Conservation (phyloP, 1,284 basidiomycete genomes). For the Cystobasidiaceae sp. region DNA sequence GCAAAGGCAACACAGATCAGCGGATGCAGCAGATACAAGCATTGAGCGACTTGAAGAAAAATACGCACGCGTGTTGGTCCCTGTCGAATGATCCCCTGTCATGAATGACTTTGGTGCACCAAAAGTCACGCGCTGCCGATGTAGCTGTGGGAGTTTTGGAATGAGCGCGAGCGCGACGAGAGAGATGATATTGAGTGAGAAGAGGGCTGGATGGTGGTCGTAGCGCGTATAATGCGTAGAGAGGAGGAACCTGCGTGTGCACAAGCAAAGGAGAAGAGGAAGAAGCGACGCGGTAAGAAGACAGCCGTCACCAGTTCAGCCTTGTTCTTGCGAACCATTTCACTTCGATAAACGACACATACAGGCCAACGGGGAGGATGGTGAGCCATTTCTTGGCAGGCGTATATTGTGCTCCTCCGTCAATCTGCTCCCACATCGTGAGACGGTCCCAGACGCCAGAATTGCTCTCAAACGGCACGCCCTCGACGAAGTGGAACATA, state of each 20-base stretch:
- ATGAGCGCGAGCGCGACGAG: slow-evolving; percentile 75
- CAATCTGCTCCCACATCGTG: slow-evolving; percentile 99
- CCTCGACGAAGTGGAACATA: slow-evolving; percentile 98
- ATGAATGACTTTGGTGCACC: not conserved
- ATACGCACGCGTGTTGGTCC: slow-evolving; percentile 23
- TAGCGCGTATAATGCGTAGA: slow-evolving; percentile 89
- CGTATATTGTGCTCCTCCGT: slow-evolving; percentile 96
- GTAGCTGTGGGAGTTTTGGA: slow-evolving; percentile 88
- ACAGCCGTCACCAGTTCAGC: not conserved
- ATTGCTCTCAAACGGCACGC: slow-evolving; percentile 74
- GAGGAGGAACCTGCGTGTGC: slow-evolving; percentile 69
- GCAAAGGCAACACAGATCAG: too few species aligned
- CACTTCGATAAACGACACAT: slow-evolving; percentile 47
- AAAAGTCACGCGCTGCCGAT: slow-evolving; percentile 42
- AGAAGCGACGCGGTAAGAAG: not conserved
- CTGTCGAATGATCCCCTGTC: slow-evolving; percentile 11
- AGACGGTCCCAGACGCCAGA: slow-evolving; percentile 90
- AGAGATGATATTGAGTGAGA: slow-evolving; percentile 82
- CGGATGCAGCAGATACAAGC: too few species aligned
- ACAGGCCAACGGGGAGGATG: slow-evolving; percentile 84
- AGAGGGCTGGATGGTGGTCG: slow-evolving; percentile 85
- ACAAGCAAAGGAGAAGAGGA: not conserved
- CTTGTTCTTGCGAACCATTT: too few species aligned
- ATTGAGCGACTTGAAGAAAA: too few species aligned
- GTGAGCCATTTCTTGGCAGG: slow-evolving; percentile 98